These are phyloP conservation scores for Thuja plicata DNA, from an alignment of 83 land plant species.

Conservation along the genomic window DNA sequence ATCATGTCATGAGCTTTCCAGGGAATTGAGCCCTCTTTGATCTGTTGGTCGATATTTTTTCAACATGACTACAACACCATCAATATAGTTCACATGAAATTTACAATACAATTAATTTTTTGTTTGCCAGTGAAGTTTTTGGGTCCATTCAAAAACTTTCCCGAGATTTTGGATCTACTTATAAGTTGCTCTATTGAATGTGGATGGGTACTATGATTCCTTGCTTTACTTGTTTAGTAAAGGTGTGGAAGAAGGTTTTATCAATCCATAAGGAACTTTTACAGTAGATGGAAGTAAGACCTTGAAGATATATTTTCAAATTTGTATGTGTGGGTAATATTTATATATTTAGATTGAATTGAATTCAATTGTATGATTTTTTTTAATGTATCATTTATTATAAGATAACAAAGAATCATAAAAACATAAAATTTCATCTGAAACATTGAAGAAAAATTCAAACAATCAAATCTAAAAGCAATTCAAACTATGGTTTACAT, in stretches of 20 bases:
- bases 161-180: neutral
- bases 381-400: too few species aligned
- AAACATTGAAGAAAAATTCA: too few species aligned
- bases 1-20: too few species aligned
- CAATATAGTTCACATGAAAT: neutral
- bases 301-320: neutral
- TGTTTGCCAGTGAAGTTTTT: neutral
- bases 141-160: neutral
- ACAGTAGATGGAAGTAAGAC: constrained; percentile 57
- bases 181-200: constrained; percentile 81
- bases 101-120: constrained; percentile 1
- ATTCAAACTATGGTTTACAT: too few species aligned
- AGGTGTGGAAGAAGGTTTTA: constrained; percentile 72
- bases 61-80: neutral
- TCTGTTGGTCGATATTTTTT: constrained; percentile 54
- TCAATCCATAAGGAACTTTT: constrained; percentile 61
- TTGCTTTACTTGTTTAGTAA: constrained; percentile 67
- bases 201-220: constrained; percentile 73
- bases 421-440: too few species aligned
- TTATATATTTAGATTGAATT: too few species aligned
- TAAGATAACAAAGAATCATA: too few species aligned
- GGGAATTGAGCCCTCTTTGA: too few species aligned
- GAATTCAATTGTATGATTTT: too few species aligned
- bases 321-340: too few species aligned
- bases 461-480: too few species aligned